Percentiles rank a stretch among this genome's conserved stretches.
Conservation (phyloP, 208 protist species). For the Acanthamoeba healyi region DNA sequence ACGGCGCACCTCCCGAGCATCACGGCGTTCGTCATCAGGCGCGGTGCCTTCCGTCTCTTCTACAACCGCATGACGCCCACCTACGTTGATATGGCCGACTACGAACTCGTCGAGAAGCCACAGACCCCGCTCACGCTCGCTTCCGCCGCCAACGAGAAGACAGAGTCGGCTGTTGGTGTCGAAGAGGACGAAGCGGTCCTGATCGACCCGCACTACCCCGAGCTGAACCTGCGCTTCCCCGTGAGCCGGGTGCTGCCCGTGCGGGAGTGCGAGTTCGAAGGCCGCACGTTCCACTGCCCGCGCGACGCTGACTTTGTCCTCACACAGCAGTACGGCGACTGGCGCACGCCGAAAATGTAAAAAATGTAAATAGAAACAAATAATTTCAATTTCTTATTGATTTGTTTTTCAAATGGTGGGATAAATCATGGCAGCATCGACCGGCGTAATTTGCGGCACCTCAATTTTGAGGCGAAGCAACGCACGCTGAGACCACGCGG, state of each 20-base stretch:
- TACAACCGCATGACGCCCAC: not conserved
- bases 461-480: not conserved
- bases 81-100: slow-evolving; percentile 48
- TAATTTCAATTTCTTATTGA: too few relatives aligned
- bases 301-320: slow-evolving; percentile 37
- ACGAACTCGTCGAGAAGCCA: not conserved
- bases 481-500: not conserved
- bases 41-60: slow-evolving; percentile 22
- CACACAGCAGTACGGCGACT: slow-evolving; percentile 29
- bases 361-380: not conserved
- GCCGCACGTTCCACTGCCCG: not conserved
- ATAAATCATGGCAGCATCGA: not conserved
- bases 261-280: slow-evolving; percentile 2
- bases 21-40: slow-evolving; percentile 29
- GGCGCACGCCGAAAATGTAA: slow-evolving; percentile 9
- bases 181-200: not conserved
- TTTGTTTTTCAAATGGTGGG: not conserved
- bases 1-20: not conserved
- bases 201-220: not conserved
- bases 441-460: not conserved
- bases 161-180: not conserved
- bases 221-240: not conserved
- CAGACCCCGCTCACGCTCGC: too few relatives aligned
- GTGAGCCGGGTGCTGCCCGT: not conserved
- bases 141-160: too few relatives aligned